Conservation (phyloP, 371 early-diverging fungal genomes). For the Chytridium lagenaria region DNA sequence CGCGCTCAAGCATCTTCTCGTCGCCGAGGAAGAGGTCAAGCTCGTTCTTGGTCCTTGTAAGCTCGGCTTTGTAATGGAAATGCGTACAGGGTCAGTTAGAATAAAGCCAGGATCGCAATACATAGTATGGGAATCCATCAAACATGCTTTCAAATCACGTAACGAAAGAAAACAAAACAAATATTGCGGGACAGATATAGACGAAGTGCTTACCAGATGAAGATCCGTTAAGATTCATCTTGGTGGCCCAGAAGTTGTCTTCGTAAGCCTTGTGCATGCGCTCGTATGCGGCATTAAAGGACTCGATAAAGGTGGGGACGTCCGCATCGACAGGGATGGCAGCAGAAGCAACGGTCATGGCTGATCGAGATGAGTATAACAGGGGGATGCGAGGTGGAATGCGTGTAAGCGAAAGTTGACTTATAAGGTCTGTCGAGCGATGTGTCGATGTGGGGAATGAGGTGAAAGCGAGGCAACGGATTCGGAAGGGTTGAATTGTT, state of each 20-base stretch:
- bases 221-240: slow-evolving; percentile 38
- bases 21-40: slow-evolving; percentile 42
- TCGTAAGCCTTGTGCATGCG: slow-evolving; percentile 38
- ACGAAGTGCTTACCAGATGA: slow-evolving; percentile 22
- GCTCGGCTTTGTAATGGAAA: no score
- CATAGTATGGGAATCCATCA: no score
- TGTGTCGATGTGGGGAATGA: no score
- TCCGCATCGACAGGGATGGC: background rate
- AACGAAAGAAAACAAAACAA: no score
- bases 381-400: background rate
- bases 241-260: slow-evolving; percentile 45
- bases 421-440: background rate
- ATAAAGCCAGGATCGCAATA: no score
- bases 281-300: slow-evolving; percentile 35
- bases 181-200: no score
- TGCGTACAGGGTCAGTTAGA: no score
- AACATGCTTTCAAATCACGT: no score
- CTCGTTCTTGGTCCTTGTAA: slow-evolving; percentile 38
- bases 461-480: no score
- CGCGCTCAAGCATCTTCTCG: slow-evolving; percentile 27
- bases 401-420: background rate
- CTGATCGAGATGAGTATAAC: background rate
- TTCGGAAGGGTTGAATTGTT: no score
- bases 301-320: slow-evolving; percentile 16
- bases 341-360: background rate